A percentile compares a stretch with the other conserved stretches of the same genome.
Evolutionary conservation across 441 rosid species (phyloP).

Genomic region (Pelargonium myrrhifolium): DNA sequence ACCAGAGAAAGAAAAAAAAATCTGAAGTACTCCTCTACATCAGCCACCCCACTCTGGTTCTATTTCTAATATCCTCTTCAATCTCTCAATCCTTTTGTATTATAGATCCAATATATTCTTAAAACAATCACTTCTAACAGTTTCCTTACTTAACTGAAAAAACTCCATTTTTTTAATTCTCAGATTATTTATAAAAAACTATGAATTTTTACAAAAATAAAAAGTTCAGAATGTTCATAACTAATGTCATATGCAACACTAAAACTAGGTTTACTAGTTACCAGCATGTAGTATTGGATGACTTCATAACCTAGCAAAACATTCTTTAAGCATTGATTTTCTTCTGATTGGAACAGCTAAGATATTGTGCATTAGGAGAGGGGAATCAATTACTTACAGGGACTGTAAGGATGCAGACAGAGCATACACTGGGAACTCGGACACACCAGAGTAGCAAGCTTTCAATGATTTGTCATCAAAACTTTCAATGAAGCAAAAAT

Average conservation of each 20-base stretch:
- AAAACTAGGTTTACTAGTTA: constrained; percentile 2
- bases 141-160: background rate
- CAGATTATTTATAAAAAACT: background rate
- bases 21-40: no score
- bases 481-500: constrained; percentile 40
- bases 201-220: background rate
- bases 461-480: constrained; percentile 28
- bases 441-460: constrained; percentile 29
- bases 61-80: no score
- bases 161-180: background rate
- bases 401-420: constrained; percentile 66
- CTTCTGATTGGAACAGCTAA: constrained; percentile 8
- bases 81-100: no score
- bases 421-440: constrained; percentile 48
- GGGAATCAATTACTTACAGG: constrained; percentile 43
- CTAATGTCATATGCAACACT: background rate
- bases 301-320: background rate
- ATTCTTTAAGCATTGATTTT: constrained; percentile 3
- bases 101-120: no score
- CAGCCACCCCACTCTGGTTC: no score
- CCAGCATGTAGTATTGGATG: background rate
- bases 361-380: background rate
- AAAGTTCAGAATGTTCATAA: background rate
- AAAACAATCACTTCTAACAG: no score
- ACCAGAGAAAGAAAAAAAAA: no score